These are phyloP conservation scores for Wickerhamomyces sydowiorum DNA, from an alignment of 805 yeast species.

Conservation along the genomic window DNA sequence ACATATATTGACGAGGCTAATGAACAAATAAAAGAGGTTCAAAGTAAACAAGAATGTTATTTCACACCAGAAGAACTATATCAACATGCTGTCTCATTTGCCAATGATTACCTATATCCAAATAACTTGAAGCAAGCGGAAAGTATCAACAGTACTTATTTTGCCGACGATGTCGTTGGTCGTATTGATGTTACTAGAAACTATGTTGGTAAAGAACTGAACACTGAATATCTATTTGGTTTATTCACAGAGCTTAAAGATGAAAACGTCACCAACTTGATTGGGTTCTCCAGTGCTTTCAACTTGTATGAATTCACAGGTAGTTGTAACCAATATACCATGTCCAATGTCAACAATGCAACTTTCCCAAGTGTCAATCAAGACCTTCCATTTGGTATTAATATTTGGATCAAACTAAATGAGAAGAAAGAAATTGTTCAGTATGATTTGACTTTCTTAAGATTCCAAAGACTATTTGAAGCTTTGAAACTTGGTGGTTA, in stretches of 20 bases:
- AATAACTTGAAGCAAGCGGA: slow-evolving; percentile 10
- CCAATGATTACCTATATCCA: slow-evolving; percentile 23
- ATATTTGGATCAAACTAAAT: slow-evolving; percentile 10
- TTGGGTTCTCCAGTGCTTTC: slow-evolving; percentile 12
- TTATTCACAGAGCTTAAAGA: slow-evolving; percentile 10
- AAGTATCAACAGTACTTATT: slow-evolving; percentile 16
- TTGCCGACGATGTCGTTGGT: slow-evolving; percentile 15
- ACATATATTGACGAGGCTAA: background rate
- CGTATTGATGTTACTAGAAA: slow-evolving; percentile 18
- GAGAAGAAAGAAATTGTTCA: slow-evolving; percentile 9
- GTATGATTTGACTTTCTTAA: slow-evolving; percentile 16
- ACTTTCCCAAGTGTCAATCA: slow-evolving; percentile 8
- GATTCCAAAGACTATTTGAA: slow-evolving; percentile 12
- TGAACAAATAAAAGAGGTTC: background rate
- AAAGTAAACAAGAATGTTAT: background rate
- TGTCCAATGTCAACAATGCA: slow-evolving; percentile 9
- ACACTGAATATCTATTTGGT: slow-evolving; percentile 22
- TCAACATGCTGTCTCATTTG: slow-evolving; percentile 5
- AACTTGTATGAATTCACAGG: slow-evolving; percentile 9
- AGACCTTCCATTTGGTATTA: slow-evolving; percentile 13
- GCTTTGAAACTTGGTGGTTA: slow-evolving; percentile 5
- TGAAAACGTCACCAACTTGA: slow-evolving; percentile 7
- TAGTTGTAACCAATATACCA: slow-evolving; percentile 8
- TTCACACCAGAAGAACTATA: slow-evolving; percentile 5
- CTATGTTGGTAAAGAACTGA: slow-evolving; percentile 18